These are phyloP conservation scores for Lactarius hengduanensis DNA, from an alignment of 768 basidiomycete species.

Conservation along the genomic window DNA sequence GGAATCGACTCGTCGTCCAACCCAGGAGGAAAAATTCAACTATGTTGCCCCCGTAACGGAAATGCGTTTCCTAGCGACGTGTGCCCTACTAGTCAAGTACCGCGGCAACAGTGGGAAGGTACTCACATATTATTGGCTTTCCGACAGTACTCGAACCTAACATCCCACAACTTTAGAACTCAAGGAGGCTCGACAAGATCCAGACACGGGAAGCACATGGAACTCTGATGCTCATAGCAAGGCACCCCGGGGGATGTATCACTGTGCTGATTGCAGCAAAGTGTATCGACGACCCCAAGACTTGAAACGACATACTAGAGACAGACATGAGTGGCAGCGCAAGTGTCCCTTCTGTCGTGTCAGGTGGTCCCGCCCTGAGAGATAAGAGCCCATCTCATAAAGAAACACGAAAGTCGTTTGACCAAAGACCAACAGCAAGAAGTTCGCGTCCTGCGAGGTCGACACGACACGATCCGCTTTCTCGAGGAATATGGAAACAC, in stretches of 20 bases:
- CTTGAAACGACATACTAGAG: background rate
- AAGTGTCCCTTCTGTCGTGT: slow-evolving; percentile 4
- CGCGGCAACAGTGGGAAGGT: background rate
- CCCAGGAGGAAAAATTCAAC: background rate
- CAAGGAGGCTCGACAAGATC: background rate
- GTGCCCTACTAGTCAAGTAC: background rate
- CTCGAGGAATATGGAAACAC: background rate
- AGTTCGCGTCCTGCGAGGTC: background rate
- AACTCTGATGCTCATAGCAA: background rate
- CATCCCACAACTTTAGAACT: background rate
- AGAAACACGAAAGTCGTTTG: background rate
- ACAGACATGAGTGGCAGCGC: background rate
- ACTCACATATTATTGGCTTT: background rate
- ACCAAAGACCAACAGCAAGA: background rate
- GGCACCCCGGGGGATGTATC: background rate
- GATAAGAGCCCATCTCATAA: slow-evolving; percentile 5
- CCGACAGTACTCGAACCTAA: background rate
- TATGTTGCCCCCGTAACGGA: background rate
- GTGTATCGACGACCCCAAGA: slow-evolving; percentile 5
- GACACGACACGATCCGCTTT: background rate
- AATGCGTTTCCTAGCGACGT: background rate
- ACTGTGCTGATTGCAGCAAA: background rate
- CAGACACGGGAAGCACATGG: background rate
- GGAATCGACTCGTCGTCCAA: background rate
- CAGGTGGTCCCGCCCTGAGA: slow-evolving; percentile 11